Evolutionary conservation across 805 yeast genomes (phyloP).

Genomic region (Candida bentonensis): DNA sequence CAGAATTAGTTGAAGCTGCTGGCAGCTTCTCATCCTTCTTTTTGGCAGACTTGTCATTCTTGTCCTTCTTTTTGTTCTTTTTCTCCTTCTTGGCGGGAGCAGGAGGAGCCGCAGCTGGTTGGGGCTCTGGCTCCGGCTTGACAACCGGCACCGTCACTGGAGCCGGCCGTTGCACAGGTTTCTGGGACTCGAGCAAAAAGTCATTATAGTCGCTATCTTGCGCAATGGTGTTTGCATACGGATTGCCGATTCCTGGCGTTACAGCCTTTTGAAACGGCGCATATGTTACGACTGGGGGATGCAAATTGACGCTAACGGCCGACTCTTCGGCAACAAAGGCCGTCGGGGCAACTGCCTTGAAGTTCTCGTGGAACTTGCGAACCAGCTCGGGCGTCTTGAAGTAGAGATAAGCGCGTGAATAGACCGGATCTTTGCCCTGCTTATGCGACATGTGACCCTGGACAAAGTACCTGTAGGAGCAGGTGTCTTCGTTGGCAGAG

Average conservation of each 20-base stretch:
- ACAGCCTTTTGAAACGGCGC: neutral
- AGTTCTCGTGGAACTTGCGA: neutral
- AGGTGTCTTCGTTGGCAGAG: neutral
- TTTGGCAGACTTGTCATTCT: neutral
- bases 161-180: neutral
- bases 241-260: neutral
- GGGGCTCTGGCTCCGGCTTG: neutral
- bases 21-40: neutral
- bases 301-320: neutral
- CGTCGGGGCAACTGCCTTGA: neutral
- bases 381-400: neutral
- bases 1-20: too few relatives aligned
- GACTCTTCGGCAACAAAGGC: neutral
- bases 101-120: too few relatives aligned
- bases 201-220: neutral
- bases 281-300: neutral
- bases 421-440: constrained; percentile 1
- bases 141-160: neutral
- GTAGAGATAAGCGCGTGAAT: neutral
- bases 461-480: neutral
- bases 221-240: neutral
- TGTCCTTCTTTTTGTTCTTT: neutral
- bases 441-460: neutral
- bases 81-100: neutral
- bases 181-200: neutral